These are phyloP conservation scores for Amaranthus hypochondriacus DNA, from an alignment of 148 eudicot genomes.

Conservation along the genomic window DNA sequence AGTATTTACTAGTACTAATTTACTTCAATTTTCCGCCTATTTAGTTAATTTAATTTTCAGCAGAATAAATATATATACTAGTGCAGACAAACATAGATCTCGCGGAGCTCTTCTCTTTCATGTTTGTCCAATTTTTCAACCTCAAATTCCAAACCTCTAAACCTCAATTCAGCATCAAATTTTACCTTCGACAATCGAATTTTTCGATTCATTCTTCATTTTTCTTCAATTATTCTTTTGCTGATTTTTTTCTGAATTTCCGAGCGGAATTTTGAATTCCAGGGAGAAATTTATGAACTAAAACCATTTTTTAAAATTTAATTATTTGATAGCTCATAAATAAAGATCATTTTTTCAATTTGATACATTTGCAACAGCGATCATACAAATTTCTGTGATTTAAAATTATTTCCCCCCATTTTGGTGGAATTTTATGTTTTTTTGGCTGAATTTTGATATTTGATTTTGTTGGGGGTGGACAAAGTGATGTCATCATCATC, in stretches of 20 bases:
- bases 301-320: not conserved
- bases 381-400: constrained; percentile 11
- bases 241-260: not conserved
- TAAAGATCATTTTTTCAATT: not conserved
- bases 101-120: constrained; percentile 12
- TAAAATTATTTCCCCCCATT: constrained; percentile 2
- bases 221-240: not conserved
- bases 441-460: not conserved
- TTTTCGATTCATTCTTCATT: not conserved
- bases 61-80: too few relatives aligned
- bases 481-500: constrained; percentile 33
- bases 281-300: too few relatives aligned
- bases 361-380: constrained; percentile 2
- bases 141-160: constrained; percentile 4
- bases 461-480: not conserved
- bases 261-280: not conserved
- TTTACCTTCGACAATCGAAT: constrained; percentile 1
- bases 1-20: too few relatives aligned
- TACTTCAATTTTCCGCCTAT: too few relatives aligned
- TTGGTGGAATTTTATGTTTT: constrained; percentile 8
- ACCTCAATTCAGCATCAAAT: constrained; percentile 1
- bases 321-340: constrained; percentile 3
- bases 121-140: constrained; percentile 5
- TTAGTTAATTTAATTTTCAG: not conserved
- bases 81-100: constrained; percentile 21